Percentiles rank a stretch among this genome's conserved stretches.
phyloP scores from a whole-genome alignment of 2,329 filamentous ascomycete genomes.

The Neofusicoccum laricinum region DNA sequence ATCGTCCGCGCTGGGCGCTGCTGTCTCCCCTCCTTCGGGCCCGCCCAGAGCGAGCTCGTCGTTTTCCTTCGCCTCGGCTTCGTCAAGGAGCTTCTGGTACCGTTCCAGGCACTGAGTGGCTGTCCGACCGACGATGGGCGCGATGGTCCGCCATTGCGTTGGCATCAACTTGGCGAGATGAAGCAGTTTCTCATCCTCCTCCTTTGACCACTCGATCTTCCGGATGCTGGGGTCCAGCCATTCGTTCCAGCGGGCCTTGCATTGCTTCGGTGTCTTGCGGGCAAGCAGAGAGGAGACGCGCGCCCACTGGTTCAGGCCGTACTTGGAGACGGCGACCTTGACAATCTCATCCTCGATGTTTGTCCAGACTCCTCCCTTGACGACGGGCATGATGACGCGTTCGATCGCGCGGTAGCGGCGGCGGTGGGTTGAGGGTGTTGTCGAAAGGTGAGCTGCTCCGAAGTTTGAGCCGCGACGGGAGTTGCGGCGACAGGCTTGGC shows the following conservation, averaged over 20 bases:
- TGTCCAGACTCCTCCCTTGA: constrained; percentile 67
- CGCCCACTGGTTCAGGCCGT: constrained; percentile 73
- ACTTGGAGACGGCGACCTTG: constrained; percentile 62
- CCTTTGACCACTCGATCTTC: constrained; percentile 98
- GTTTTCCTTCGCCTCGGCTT: constrained; percentile 85
- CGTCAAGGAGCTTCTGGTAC: constrained; percentile 93
- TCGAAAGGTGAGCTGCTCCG: constrained; percentile 17
- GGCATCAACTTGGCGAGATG: constrained; percentile 98
- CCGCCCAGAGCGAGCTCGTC: constrained; percentile 79
- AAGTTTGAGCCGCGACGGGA: constrained; percentile 1
- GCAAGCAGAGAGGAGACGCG: constrained; percentile 95
- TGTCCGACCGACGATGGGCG: constrained; percentile 91
- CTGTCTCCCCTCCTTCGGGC: constrained; percentile 79
- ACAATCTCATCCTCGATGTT: constrained; percentile 90
- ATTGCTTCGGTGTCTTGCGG: constrained; percentile 97
- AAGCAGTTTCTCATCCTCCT: constrained; percentile 96
- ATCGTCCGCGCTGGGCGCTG: constrained; percentile 88
- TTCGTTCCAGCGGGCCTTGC: constrained; percentile 97
- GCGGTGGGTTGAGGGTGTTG: constrained; percentile 20
- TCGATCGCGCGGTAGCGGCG: constrained; percentile 16
- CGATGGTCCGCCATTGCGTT: constrained; percentile 98
- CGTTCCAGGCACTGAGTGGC: constrained; percentile 96
- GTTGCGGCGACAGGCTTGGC: constrained; percentile 7
- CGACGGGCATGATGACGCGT: constrained; percentile 55
- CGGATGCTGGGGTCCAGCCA: constrained; percentile 98